A percentile compares a stretch with the other conserved stretches of the same genome.
Conservation (phyloP, 2,329 filamentous ascomycete genomes). For the Tolypocladium album region DNA sequence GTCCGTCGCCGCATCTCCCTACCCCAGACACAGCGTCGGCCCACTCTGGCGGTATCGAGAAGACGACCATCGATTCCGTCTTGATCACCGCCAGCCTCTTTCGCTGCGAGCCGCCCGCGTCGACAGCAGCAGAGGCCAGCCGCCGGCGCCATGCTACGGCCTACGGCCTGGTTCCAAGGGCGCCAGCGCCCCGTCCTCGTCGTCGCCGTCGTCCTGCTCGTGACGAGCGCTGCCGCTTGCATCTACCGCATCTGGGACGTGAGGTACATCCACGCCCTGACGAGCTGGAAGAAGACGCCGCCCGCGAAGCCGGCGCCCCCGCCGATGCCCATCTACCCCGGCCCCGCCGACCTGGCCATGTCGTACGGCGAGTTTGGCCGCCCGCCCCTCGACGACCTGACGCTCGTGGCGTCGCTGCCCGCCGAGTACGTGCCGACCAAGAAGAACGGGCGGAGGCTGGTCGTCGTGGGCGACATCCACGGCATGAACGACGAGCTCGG, state of each 20-base stretch:
- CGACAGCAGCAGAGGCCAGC: too few relatives aligned
- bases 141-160: neutral
- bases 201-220: slow-evolving; percentile 18
- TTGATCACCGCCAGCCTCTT: neutral
- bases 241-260: slow-evolving; percentile 19
- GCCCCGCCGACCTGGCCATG: slow-evolving; percentile 25
- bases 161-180: slow-evolving; percentile 10
- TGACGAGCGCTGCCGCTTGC: slow-evolving; percentile 22
- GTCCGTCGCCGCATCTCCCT: neutral
- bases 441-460: slow-evolving; percentile 45
- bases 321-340: slow-evolving; percentile 4
- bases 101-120: too few relatives aligned
- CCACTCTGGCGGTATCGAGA: neutral
- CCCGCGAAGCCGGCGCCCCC: neutral
- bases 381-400: slow-evolving; percentile 23
- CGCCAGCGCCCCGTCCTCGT: slow-evolving; percentile 20
- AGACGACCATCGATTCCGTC: neutral
- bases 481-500: slow-evolving; percentile 64
- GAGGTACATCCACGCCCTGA: slow-evolving; percentile 5
- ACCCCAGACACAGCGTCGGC: neutral
- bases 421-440: slow-evolving; percentile 18
- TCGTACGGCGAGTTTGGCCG: slow-evolving; percentile 27
- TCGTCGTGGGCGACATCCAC: slow-evolving; percentile 88
- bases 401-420: slow-evolving; percentile 19
- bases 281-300: neutral